A percentile compares a stretch with the other conserved stretches of the same genome.
Conservation (phyloP, 1,284 basidiomycete species). For the Rhodotorula sp. region DNA sequence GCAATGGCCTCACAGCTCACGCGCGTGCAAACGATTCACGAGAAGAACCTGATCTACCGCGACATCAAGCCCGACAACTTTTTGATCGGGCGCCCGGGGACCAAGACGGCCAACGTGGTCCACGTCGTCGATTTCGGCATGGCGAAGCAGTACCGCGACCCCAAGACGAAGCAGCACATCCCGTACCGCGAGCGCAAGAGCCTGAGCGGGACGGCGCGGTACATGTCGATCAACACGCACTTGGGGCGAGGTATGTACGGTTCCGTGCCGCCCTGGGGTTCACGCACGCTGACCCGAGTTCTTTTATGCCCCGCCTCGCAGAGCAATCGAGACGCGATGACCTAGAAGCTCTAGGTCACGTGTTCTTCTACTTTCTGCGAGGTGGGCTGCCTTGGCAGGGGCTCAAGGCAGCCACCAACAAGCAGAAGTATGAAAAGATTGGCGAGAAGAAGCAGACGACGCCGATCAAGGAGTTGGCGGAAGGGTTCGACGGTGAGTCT, state of each 20-base stretch:
- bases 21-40: conserved; percentile 91
- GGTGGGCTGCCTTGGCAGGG: conserved; percentile 93
- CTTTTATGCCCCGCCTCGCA: conserved; percentile 45
- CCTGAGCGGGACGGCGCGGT: conserved; percentile 82
- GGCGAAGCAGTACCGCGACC: conserved; percentile 97
- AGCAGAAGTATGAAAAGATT: conserved; percentile 99
- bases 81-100: conserved; percentile 83
- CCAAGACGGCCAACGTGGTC: conserved; percentile 79
- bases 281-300: neutral
- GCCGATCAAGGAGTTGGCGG: conserved; percentile 88
- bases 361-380: conserved; percentile 96
- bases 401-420: conserved; percentile 90
- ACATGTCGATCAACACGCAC: conserved; percentile 98
- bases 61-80: conserved; percentile 99
- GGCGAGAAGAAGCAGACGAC: conserved; percentile 98
- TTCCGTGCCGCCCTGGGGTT: no score
- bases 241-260: conserved; percentile 70
- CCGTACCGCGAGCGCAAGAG: conserved; percentile 94
- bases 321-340: conserved; percentile 95
- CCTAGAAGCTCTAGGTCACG: conserved; percentile 90
- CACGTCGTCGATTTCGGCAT: conserved; percentile 93
- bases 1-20: conserved; percentile 60
- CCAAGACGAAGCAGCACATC: conserved; percentile 95
- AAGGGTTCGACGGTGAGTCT: conserved; percentile 80
- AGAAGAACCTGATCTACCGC: conserved; percentile 94